Percentiles rank a stretch among this genome's conserved stretches.
phyloP scores from a whole-genome alignment of 768 basidiomycete genomes.

The Tricholoma flavovirens region DNA sequence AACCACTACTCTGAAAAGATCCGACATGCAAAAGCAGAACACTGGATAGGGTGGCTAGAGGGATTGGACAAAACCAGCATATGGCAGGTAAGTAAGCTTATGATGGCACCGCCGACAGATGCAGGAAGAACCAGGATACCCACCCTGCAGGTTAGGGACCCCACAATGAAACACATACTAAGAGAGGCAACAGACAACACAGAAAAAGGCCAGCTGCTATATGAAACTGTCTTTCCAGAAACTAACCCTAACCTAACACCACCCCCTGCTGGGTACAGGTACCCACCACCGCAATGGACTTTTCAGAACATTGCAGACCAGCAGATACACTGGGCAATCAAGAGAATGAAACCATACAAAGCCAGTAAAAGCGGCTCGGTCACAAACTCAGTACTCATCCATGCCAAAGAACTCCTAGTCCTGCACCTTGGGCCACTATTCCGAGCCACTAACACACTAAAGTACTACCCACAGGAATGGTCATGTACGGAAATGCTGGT shows the following conservation, averaged over 20 bases:
- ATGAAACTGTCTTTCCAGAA: neutral
- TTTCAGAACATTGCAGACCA: neutral
- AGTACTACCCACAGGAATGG: neutral
- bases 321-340: neutral
- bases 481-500: neutral
- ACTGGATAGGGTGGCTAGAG: neutral
- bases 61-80: neutral
- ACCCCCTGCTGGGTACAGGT: neutral
- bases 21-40: neutral
- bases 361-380: neutral
- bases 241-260: no score
- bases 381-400: neutral
- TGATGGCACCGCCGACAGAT: slow-evolving; percentile 15
- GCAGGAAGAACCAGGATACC: slow-evolving; percentile 23
- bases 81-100: slow-evolving; percentile 1
- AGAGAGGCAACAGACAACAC: neutral
- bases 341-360: neutral
- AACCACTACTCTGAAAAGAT: no score
- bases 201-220: neutral
- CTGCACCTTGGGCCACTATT: neutral
- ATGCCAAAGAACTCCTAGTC: neutral
- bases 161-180: neutral
- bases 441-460: neutral
- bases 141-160: slow-evolving; percentile 10
- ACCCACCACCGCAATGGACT: neutral